These are phyloP conservation scores for Pythium chondricola DNA, from an alignment of 352 stramenopile species.

Conservation along the genomic window DNA sequence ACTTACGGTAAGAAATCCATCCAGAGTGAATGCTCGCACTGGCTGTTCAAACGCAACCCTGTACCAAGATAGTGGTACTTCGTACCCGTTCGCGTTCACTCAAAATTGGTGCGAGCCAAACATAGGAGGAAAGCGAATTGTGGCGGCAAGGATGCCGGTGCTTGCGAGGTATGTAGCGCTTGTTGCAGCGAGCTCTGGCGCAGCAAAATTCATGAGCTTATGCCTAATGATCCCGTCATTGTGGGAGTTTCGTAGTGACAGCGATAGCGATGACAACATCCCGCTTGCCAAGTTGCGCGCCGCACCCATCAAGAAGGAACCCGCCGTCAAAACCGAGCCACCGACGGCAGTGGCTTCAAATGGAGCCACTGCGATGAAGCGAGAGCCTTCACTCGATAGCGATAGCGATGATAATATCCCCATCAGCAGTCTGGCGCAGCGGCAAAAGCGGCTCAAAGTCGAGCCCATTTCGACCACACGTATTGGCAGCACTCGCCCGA, in stretches of 20 bases:
- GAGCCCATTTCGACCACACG: constrained; percentile 19
- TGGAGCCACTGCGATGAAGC: constrained; percentile 17
- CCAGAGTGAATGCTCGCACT: no score
- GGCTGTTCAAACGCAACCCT: no score
- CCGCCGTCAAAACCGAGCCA: constrained; percentile 15
- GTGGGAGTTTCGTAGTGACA: constrained; percentile 39
- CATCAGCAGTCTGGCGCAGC: constrained; percentile 51
- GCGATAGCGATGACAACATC: constrained; percentile 76
- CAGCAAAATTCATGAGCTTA: no score
- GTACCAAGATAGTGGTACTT: no score
- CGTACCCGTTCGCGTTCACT: no score
- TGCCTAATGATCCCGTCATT: no score
- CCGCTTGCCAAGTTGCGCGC: constrained; percentile 61
- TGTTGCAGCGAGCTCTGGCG: no score
- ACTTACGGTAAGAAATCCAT: no score
- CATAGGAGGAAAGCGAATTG: no score
- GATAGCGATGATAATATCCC: constrained; percentile 72
- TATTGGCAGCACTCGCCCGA: not conserved
- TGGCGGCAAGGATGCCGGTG: no score
- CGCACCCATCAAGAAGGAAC: constrained; percentile 9
- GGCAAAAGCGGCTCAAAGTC: constrained; percentile 54
- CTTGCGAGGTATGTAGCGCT: no score
- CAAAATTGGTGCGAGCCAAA: no score
- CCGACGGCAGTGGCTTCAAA: not conserved
- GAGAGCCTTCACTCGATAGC: constrained; percentile 22